Evolutionary conservation across 23 red algal species (phyloP).

Genomic region (Gracilaria vermiculophylla): DNA sequence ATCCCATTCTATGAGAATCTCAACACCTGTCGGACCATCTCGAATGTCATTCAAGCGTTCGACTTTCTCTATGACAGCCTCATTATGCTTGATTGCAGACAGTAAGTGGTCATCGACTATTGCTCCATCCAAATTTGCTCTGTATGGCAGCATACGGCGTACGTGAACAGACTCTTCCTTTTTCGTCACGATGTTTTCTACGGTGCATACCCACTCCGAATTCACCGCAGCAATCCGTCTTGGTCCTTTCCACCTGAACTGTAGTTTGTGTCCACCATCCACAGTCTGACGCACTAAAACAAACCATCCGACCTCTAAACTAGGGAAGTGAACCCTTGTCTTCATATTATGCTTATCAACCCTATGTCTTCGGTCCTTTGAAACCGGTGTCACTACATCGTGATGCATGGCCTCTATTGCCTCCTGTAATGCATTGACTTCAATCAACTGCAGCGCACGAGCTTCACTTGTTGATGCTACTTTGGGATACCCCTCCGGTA

Average conservation of each 20-base stretch:
- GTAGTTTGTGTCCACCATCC: not conserved
- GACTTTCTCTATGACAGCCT: too few species aligned
- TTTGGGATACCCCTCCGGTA: not conserved
- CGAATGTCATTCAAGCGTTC: too few species aligned
- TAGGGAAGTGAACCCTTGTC: not conserved
- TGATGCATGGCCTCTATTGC: conserved; percentile 6
- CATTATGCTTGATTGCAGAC: too few species aligned
- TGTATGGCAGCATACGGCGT: not conserved
- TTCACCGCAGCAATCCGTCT: not conserved
- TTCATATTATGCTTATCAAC: not conserved
- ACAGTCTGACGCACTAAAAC: conserved; percentile 14
- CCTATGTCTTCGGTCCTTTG: not conserved
- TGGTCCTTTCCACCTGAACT: conserved; percentile 25
- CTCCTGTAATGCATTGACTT: not conserved
- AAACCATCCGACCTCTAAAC: conserved; percentile 16
- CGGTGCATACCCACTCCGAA: not conserved
- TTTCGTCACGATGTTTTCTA: not conserved
- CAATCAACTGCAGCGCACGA: conserved; percentile 19
- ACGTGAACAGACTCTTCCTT: conserved; percentile 37
- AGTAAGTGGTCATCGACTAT: too few species aligned
- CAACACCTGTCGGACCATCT: too few species aligned
- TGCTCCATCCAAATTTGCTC: too few species aligned
- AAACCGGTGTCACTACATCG: not conserved
- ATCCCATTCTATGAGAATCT: too few species aligned
- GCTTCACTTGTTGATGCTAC: not conserved